A percentile compares a stretch with the other conserved stretches of the same genome.
These are phyloP conservation scores for Hanseniaspora mollemarum DNA, from an alignment of 805 yeast species.

Conservation along the genomic window DNA sequence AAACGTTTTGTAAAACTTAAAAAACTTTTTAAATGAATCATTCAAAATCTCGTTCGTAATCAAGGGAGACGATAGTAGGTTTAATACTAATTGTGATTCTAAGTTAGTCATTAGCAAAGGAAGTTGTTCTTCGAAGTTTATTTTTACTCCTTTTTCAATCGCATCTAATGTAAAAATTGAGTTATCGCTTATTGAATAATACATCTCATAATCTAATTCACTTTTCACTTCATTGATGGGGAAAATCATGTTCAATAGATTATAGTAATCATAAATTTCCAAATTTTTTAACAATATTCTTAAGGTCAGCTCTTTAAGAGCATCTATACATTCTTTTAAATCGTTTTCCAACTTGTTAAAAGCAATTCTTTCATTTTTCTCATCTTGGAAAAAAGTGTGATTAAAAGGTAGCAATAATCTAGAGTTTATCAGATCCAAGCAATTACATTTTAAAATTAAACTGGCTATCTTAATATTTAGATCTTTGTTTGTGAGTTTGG, in stretches of 20 bases:
- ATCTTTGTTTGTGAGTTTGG: slow-evolving; percentile 22
- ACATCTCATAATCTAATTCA: slow-evolving; percentile 51
- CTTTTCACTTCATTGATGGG: slow-evolving; percentile 40
- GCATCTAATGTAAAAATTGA: slow-evolving; percentile 35
- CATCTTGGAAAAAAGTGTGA: slow-evolving; percentile 29
- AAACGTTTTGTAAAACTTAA: slow-evolving; percentile 33
- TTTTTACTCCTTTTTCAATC: slow-evolving; percentile 38
- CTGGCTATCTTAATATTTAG: slow-evolving; percentile 23
- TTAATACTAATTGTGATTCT: slow-evolving; percentile 44
- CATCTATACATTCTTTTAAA: slow-evolving; percentile 22
- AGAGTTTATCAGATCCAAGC: slow-evolving; percentile 49
- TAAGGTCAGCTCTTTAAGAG: slow-evolving; percentile 37
- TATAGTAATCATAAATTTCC: slow-evolving; percentile 47
- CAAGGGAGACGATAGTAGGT: slow-evolving; percentile 49
- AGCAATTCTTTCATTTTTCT: slow-evolving; percentile 22
- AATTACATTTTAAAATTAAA: slow-evolving; percentile 42
- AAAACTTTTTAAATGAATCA: slow-evolving; percentile 39
- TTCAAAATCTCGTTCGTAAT: slow-evolving; percentile 46
- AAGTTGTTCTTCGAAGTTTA: slow-evolving; percentile 33
- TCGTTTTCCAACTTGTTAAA: slow-evolving; percentile 28
- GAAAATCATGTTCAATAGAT: slow-evolving; percentile 60
- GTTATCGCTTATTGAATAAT: slow-evolving; percentile 54
- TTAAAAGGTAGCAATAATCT: slow-evolving; percentile 34
- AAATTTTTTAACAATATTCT: slow-evolving; percentile 40
- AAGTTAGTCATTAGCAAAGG: slow-evolving; percentile 52